phyloP scores from a whole-genome alignment of 2,329 filamentous ascomycete genomes.

The Sclerotinia trifoliorum region DNA sequence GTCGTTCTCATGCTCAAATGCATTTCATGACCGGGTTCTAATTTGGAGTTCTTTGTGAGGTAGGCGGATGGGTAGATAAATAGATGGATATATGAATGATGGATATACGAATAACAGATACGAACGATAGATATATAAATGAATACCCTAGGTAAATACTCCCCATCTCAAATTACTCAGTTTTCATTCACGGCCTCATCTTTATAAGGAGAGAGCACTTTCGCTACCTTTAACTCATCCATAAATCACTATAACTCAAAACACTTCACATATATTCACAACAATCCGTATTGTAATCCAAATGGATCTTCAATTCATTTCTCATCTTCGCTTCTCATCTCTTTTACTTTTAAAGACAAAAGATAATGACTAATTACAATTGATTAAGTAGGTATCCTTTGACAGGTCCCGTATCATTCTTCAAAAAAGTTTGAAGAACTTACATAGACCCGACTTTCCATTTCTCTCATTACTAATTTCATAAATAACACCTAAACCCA shows the following conservation, averaged over 20 bases:
- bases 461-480: conserved; percentile 7
- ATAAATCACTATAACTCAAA: background rate
- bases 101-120: too few relatives aligned
- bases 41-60: too few relatives aligned
- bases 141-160: too few relatives aligned
- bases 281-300: background rate
- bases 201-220: too few relatives aligned
- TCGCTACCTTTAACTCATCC: background rate
- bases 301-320: conserved; percentile 8
- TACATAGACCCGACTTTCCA: background rate
- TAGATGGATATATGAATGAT: too few relatives aligned
- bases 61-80: too few relatives aligned
- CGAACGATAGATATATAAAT: too few relatives aligned
- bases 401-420: background rate
- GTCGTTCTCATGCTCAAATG: too few relatives aligned
- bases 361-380: conserved; percentile 15
- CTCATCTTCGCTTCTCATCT: conserved; percentile 9
- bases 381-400: conserved; percentile 11
- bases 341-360: background rate
- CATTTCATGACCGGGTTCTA: too few relatives aligned
- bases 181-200: too few relatives aligned
- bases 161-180: too few relatives aligned
- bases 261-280: background rate
- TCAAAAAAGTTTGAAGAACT: background rate
- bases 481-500: conserved; percentile 7